Conservation (phyloP, 768 basidiomycete species). For the Podaxis rugospora region DNA sequence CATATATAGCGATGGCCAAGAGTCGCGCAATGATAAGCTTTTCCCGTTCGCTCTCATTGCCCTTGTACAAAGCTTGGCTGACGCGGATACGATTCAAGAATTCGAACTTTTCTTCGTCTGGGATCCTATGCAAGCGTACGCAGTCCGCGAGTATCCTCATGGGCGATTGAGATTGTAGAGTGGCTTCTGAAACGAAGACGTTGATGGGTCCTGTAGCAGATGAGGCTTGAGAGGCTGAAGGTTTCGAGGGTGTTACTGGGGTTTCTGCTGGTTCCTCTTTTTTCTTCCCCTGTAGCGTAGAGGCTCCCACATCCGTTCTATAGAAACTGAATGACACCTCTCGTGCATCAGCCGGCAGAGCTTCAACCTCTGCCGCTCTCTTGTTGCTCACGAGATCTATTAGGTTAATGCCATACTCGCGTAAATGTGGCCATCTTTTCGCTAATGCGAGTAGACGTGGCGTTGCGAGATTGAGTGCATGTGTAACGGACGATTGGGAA, state of each 20-base stretch:
- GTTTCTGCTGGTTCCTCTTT: slow-evolving; percentile 39
- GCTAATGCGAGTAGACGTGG: slow-evolving; percentile 79
- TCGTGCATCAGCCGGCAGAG: slow-evolving; percentile 66
- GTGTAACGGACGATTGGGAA: slow-evolving; percentile 77
- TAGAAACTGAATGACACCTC: slow-evolving; percentile 85
- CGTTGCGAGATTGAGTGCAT: slow-evolving; percentile 77
- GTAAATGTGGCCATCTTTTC: slow-evolving; percentile 78
- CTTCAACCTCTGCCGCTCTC: slow-evolving; percentile 47
- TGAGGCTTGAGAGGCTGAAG: slow-evolving; percentile 23
- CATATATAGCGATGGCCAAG: slow-evolving; percentile 86
- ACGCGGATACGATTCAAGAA: slow-evolving; percentile 82
- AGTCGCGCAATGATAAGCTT: slow-evolving; percentile 80
- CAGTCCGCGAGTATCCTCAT: slow-evolving; percentile 77
- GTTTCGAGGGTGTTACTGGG: slow-evolving; percentile 47
- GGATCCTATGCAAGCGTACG: slow-evolving; percentile 62
- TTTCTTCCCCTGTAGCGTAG: slow-evolving; percentile 38
- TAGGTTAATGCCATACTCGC: slow-evolving; percentile 76
- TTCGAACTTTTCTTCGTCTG: slow-evolving; percentile 83
- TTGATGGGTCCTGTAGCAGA: slow-evolving; percentile 47
- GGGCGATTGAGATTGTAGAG: slow-evolving; percentile 54
- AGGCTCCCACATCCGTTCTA: slow-evolving; percentile 41
- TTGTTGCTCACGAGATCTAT: slow-evolving; percentile 64
- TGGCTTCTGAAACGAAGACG: slow-evolving; percentile 59
- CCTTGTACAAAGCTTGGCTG: slow-evolving; percentile 61
- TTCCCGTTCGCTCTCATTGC: slow-evolving; percentile 59